A percentile compares a stretch with the other conserved stretches of the same genome.
Evolutionary conservation across 106 monocot genomes (phyloP).

Genomic region (Chionographis japonica): DNA sequence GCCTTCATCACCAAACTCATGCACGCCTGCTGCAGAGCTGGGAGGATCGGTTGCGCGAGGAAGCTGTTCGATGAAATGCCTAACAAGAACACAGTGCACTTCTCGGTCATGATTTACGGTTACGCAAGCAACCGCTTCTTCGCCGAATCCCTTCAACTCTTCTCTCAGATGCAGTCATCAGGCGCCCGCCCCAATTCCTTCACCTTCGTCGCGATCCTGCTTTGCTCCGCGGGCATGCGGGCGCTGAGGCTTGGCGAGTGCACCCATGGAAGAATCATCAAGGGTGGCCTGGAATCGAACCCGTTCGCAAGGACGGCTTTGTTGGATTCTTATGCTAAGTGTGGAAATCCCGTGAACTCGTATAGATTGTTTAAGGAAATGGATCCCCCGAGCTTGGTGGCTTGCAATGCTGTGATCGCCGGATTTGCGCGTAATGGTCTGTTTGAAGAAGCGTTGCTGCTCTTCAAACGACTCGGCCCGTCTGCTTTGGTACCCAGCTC

Average conservation of each 20-base stretch:
- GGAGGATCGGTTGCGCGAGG: slow-evolving; percentile 1
- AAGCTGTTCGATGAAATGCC: slow-evolving; percentile 41
- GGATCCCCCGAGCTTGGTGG: slow-evolving; percentile 20
- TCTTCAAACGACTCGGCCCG: slow-evolving; percentile 16
- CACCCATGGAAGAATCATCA: slow-evolving; percentile 30
- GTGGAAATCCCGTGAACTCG: slow-evolving; percentile 9
- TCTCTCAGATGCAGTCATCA: slow-evolving; percentile 7
- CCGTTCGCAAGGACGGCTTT: slow-evolving; percentile 29
- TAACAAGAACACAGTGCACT: slow-evolving; percentile 24
- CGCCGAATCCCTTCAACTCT: slow-evolving; percentile 17
- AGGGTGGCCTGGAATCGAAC: slow-evolving; percentile 21
- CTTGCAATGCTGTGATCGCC: slow-evolving; percentile 37
- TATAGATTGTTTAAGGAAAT: slow-evolving; percentile 18
- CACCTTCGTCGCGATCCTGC: slow-evolving; percentile 34
- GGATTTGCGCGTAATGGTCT: slow-evolving; percentile 21
- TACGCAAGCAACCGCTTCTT: slow-evolving; percentile 28
- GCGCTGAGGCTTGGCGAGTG: not conserved
- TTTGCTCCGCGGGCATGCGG: slow-evolving; percentile 12
- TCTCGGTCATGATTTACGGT: slow-evolving; percentile 32
- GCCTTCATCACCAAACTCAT: slow-evolving; percentile 13
- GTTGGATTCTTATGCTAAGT: slow-evolving; percentile 38
- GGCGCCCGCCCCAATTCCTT: slow-evolving; percentile 26
- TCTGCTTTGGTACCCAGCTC: slow-evolving; percentile 15
- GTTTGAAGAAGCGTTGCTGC: slow-evolving; percentile 29
- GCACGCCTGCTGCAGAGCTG: slow-evolving; percentile 2